Base-by-base conservation (phyloP, 1,284 basidiomycete genomes). In the Sporisorium iseilematis-ciliati region DNA sequence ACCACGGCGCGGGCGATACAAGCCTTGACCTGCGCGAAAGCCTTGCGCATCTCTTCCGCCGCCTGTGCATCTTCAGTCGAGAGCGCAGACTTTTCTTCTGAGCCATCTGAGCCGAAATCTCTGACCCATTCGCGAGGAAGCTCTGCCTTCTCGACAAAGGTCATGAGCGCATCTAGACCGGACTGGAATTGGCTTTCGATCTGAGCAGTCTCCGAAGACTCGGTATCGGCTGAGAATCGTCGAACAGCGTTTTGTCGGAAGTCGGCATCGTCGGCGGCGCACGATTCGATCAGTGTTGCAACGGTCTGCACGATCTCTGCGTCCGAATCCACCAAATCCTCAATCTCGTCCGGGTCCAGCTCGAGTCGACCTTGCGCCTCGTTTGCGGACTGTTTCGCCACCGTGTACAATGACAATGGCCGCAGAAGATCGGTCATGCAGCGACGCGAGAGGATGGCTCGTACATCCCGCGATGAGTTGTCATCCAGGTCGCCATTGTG, bases 1-100 rank as follows among this genome's bases (percentile, higher is more conserved):
- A 97, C 93, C 18, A 97, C 88, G 1, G 91, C 90, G 78, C 93
- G 93, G 77, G 95, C 91, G 3, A 93, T 87, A 0, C 91, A 91
- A 0, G 91, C 92, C 87, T 96, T 97, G 85, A 92, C 92, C 29
- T 90, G 88, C 65, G 91, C 90, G 64, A 96, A 91, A 0, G 88
- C 88, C 81, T 93, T 93, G 79, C 91, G 88, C 85, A 89, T 91
- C 40, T 86, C 83, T 21, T 72, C 74, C 4, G 63, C 64, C 18
- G 67, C 61, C 33, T 72, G 59, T 16, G 51, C 57, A 42, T 78
- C 68, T 46, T 63, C 58, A 20, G 12, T 53, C 20, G 66, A 70
- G 2, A 35, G n/a, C 23, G 41, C 50, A 11, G 18, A 4, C 14
- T 23, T 29, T 38, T 35, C 45, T 1, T n/a, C 35, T 18, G 60